phyloP scores from a whole-genome alignment of 805 yeast genomes.

The Nakazawaea ishiwadae region DNA sequence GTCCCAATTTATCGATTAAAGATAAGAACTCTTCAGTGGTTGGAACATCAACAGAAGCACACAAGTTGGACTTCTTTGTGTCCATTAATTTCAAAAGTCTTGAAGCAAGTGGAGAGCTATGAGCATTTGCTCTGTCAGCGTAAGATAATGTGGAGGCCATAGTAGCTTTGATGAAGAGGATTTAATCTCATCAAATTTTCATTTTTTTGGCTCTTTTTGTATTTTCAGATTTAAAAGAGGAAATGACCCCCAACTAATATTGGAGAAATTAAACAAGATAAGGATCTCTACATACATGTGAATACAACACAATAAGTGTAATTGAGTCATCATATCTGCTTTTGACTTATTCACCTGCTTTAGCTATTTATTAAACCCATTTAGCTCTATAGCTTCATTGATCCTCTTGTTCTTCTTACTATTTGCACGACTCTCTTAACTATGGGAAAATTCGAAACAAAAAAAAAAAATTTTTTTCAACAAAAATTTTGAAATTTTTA shows the following conservation, averaged over 20 bases:
- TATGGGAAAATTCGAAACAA: no score
- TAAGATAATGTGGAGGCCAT: conserved; percentile 35
- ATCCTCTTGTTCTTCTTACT: neutral
- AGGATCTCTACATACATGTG: no score
- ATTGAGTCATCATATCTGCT: no score
- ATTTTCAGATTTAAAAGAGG: no score
- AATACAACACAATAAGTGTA: no score
- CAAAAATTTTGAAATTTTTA: conserved; percentile 1
- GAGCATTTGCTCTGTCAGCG: conserved; percentile 62
- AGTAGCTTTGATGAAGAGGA: neutral
- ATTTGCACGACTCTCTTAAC: conserved; percentile 2
- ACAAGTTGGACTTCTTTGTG: conserved; percentile 75
- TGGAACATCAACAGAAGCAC: conserved; percentile 91
- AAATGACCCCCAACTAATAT: neutral
- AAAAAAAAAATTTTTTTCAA: neutral
- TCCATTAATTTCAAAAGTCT: conserved; percentile 73
- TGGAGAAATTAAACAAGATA: no score
- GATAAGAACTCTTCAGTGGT: conserved; percentile 70
- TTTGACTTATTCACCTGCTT: no score
- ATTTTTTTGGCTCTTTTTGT: neutral
- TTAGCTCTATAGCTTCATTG: no score
- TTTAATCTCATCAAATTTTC: neutral
- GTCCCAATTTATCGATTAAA: conserved; percentile 79
- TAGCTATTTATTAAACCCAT: no score
- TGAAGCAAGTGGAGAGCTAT: conserved; percentile 75